Base-by-base conservation (phyloP, 352 stramenopile genomes). In the Phytophthora rubi region DNA sequence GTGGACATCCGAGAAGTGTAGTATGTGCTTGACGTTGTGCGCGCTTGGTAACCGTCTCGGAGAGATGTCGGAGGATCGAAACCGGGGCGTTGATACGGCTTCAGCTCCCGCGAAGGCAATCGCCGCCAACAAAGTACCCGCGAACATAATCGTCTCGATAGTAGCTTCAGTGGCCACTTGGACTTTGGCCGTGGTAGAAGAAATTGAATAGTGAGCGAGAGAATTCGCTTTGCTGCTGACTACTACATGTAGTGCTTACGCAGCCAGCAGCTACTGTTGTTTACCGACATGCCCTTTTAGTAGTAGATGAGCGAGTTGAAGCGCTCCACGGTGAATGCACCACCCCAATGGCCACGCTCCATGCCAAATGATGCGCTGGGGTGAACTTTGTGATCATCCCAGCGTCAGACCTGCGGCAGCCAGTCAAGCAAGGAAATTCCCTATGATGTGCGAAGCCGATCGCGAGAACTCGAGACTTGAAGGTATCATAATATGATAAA, bases 1-100 rank as follows among this genome's bases (percentile, higher is more conserved):
- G 53, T 93, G 83, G 5, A 93, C 82, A 54, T 94, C 85, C 12
- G 83, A 92, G 52, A 93, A 92, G 65, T 94, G 85, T 32, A 93
- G 37, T 53, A 94, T 93, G 30, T 83, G 72, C 55, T 84, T 84
- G 53, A 75, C 42, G 13, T 61, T 62, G 44, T 28, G n/a, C 15
- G 28, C 16, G 28, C 39, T 69, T 47, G 53, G 12, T 18, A 62
- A 42, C 30, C 26, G 6, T 42, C 53, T 53, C 32, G 12, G 21
- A 21, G 44, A 9, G 23, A 23, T 23, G 15, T 6, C n/a, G n/a
- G 65, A 23, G 26, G 39, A 33, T 47, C 53, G 66, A 33, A 73
- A 53, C 12, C 26, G 45, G 10, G 47, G 52, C 3, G 60, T 61
- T 12, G 37, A 56, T 39, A 30, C 53, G 6, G 48, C 13, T 13